Base-by-base conservation (phyloP, 2,329 filamentous ascomycete species). In the Claviceps humidiphila region DNA sequence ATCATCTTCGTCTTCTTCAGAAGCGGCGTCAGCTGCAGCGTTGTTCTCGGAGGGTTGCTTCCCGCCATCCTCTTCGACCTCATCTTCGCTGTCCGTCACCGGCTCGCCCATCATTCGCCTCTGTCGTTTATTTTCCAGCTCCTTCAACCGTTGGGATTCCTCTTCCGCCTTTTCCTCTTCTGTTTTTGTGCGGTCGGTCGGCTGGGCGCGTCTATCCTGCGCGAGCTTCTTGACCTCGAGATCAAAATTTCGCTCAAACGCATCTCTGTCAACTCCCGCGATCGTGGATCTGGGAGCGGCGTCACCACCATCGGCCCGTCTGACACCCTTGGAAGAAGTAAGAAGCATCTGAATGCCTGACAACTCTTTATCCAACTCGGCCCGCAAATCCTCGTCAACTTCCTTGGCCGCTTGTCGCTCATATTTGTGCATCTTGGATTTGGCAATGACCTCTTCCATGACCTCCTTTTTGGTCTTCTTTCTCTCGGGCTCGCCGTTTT, bases 381-480 rank as follows among this genome's bases (percentile, higher is more conserved):
- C 83, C 54, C 89, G 79, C 51, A 96, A 68, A 58, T 95, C 91
- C 49, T 94, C 89, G 59, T 98, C 93, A 49, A 93, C 89, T 55
- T 97, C 93, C 64, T 95, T 96, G 30, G 82, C 81, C 55, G 88
- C 84, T 68, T 98, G 93, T 42, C 93, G 82, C 70, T 97, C 90
- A 63, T 91, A 90, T 70, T 95, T 97, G 76, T 96, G 80, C 56
- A 87, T 76, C 65, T 98, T 98, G 1, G 91, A 97, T 69, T 98
- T 98, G 55, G 90, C 88, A 58, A 98, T 96, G 55, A 98, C 78
- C 68, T 98, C 94, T 62, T 95, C 86, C 88, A 97, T 96, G 49
- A 98, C 87, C 68, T 98, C 93, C 51, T 93, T 87, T 70, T 96
- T 97, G 3, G 84, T 84, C 73, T 96, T 98, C 68, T 95, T 96